Conservation (phyloP, 1,139 yeast species). For the Nematodospora anomalae region DNA sequence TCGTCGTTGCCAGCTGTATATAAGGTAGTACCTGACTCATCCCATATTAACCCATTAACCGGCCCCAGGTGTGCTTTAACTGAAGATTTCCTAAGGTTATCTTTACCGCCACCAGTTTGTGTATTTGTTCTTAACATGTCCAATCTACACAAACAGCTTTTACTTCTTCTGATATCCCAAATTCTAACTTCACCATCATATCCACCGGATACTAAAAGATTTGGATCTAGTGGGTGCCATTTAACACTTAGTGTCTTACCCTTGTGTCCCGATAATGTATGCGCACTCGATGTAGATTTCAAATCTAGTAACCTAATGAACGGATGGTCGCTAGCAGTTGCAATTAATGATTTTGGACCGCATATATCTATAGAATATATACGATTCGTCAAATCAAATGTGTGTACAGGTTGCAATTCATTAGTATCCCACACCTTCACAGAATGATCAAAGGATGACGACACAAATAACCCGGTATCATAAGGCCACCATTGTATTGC, state of each 20-base stretch:
- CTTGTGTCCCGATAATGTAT: constrained; percentile 64
- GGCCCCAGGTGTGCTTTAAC: constrained; percentile 72
- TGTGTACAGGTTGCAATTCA: constrained; percentile 60
- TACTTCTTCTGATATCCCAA: constrained; percentile 77
- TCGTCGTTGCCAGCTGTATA: constrained; percentile 76
- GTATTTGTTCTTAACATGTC: constrained; percentile 48
- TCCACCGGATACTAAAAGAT: constrained; percentile 73
- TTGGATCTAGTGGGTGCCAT: constrained; percentile 72
- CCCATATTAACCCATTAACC: constrained; percentile 76
- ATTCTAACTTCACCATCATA: constrained; percentile 65
- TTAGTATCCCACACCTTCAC: constrained; percentile 84
- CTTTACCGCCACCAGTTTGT: constrained; percentile 16
- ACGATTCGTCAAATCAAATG: constrained; percentile 54
- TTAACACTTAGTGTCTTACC: constrained; percentile 64
- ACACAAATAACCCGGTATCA: constrained; percentile 83
- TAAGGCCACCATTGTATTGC: constrained; percentile 84
- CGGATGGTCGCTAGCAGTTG: constrained; percentile 71
- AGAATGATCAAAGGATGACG: constrained; percentile 77
- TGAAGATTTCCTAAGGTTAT: constrained; percentile 30
- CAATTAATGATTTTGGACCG: constrained; percentile 55
- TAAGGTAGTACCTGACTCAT: constrained; percentile 57
- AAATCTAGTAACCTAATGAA: constrained; percentile 71
- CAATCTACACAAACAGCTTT: constrained; percentile 60
- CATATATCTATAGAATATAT: constrained; percentile 56
- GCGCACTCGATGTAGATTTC: constrained; percentile 68